Base-by-base conservation (phyloP, 208 protist species). In the Trypanosoma cruzi region DNA sequence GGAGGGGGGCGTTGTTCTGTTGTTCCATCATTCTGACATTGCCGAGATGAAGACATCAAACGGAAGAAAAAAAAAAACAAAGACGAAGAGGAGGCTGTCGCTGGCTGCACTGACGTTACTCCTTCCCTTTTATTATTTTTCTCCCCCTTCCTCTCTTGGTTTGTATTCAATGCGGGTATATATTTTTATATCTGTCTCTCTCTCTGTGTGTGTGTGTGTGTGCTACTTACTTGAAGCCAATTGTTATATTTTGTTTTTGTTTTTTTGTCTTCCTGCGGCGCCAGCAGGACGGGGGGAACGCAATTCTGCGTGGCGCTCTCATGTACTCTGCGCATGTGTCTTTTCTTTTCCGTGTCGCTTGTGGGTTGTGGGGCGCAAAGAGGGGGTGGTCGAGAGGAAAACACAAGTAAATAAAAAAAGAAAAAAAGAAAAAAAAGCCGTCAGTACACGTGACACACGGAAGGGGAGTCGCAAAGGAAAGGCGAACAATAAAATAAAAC, bases 211-310 rank as follows among this genome's bases (percentile, higher is more conserved):
- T 60, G 31, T 60, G 55, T 60, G 28, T 60, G 29, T 42, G 28
- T 37, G 22, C 36, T 2, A 3, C 20, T 8, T 28, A n/a, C 14
- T 3, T 28, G 22, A 40, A 18, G 36, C 24, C 11, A 3, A 44
- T 61, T 44, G n/a, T 61, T 37, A 28, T 29, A 46, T 62, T 62
- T 32, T 49, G 11, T 18, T 28, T 48, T 26, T 5, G 11, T 62
- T n/a, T n/a, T n/a, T n/a, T n/a, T n/a, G n/a, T n/a, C n/a, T n/a
- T n/a, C n/a, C n/a, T n/a, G 40, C 40, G 40, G 40, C 1, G 40
- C 11, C 1, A 14, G 3, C 40, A 44, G 40, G 40, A 8, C 24
- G 22, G 14, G 22, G 10, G 57, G n/a, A 31, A 48, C 32, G 20
- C 8, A 14, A 4, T 44, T 16, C 8, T 13, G 40, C 40, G 40